Conservation (phyloP, 441 rosid species). For the Kokia cookei region DNA sequence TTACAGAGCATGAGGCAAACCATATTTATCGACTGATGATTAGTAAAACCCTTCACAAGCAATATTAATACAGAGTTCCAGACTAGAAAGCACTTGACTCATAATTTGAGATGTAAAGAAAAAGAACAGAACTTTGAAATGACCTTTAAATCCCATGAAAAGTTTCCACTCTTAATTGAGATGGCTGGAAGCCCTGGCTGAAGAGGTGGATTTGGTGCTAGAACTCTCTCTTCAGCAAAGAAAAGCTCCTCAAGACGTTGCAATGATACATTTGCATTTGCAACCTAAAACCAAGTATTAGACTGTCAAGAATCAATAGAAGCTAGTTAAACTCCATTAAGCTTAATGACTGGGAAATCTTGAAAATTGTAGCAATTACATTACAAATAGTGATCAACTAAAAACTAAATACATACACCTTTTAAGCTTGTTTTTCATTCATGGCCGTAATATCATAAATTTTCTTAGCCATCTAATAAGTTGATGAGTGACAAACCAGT, state of each 20-base stretch:
- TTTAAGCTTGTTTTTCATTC: not conserved
- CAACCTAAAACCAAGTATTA: slow-evolving; percentile 50
- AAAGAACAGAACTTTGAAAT: slow-evolving; percentile 5
- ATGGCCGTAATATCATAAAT: not conserved
- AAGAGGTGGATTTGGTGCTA: slow-evolving; percentile 78
- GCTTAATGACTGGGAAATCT: not conserved
- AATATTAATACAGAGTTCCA: not conserved
- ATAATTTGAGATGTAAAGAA: not conserved
- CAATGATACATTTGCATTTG: slow-evolving; percentile 79
- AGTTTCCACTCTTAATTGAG: slow-evolving; percentile 74
- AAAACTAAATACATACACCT: not conserved
- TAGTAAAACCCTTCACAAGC: not conserved
- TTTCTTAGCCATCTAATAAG: not conserved
- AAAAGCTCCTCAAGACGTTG: slow-evolving; percentile 91
- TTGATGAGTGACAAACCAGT: not conserved
- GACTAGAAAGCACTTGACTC: not conserved
- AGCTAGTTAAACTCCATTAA: not conserved
- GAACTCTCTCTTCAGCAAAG: slow-evolving; percentile 79
- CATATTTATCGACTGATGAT: not conserved
- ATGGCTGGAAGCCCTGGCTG: slow-evolving; percentile 72
- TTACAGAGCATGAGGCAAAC: not conserved
- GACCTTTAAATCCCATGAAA: slow-evolving; percentile 96
- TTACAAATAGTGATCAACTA: not conserved
- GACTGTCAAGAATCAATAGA: not conserved
- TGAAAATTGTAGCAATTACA: not conserved